A percentile compares a stretch with the other conserved stretches of the same genome.
Conservation (phyloP, 805 yeast genomes). For the Monosporozyma servazzii region DNA sequence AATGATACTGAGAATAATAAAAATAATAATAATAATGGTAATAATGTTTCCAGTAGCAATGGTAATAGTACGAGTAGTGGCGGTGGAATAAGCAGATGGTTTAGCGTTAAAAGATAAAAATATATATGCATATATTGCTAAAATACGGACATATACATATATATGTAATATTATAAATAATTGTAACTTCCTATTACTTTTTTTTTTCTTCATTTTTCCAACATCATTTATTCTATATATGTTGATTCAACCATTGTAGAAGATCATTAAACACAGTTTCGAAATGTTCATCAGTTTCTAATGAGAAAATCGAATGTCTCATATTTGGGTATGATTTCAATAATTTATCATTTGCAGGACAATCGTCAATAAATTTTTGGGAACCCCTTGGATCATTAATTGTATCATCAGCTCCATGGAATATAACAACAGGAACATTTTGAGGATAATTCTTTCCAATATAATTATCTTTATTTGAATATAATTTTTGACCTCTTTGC, state of each 20-base stretch:
- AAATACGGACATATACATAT: not conserved
- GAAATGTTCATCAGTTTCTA: constrained; percentile 38
- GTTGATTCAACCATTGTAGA: constrained; percentile 32
- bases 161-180: not conserved
- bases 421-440: constrained; percentile 41
- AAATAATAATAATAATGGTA: not conserved
- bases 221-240: too few species aligned
- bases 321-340: constrained; percentile 20
- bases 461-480: constrained; percentile 30
- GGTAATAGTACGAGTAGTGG: not conserved
- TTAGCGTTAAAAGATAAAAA: not conserved
- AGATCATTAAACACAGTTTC: constrained; percentile 30
- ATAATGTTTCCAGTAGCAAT: not conserved
- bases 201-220: not conserved
- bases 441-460: constrained; percentile 26
- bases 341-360: constrained; percentile 21
- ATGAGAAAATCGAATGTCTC: constrained; percentile 37
- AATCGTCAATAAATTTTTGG: constrained; percentile 32
- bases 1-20: not conserved
- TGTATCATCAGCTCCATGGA: constrained; percentile 57
- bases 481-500: constrained; percentile 47
- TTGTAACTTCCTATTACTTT: not conserved
- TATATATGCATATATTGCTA: not conserved
- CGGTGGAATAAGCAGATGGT: constrained; percentile 1
- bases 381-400: constrained; percentile 48